These are phyloP conservation scores for Exophiala sp. DNA, from an alignment of 2,329 filamentous ascomycete species.

Conservation along the genomic window DNA sequence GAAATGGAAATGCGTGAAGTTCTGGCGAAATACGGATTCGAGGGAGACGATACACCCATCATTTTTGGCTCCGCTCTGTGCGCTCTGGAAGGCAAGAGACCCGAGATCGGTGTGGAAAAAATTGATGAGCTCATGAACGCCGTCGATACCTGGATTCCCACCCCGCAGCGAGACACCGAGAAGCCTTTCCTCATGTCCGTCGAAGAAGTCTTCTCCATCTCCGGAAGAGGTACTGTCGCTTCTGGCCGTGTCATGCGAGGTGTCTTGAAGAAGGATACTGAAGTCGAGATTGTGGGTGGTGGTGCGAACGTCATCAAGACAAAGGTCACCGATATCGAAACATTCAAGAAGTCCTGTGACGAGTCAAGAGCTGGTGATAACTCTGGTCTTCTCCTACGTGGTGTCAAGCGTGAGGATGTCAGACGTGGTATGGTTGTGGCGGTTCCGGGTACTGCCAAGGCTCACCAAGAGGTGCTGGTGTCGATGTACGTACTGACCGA, in stretches of 20 bases:
- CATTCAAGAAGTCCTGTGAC: conserved; percentile 99
- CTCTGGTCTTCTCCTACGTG: conserved; percentile 93
- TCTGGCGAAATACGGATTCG: conserved; percentile 86
- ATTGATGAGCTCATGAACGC: conserved; percentile 88
- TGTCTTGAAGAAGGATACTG: conserved; percentile 84
- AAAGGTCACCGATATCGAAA: conserved; percentile 99
- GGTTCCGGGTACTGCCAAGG: conserved; percentile 77
- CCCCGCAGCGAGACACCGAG: conserved; percentile 86
- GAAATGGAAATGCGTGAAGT: conserved; percentile 99
- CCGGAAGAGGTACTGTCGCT: conserved; percentile 92
- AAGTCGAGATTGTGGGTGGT: conserved; percentile 94
- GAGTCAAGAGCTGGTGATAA: conserved; percentile 96
- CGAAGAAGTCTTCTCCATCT: conserved; percentile 86
- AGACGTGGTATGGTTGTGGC: conserved; percentile 91
- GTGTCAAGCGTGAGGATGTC: conserved; percentile 93
- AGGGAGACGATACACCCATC: conserved; percentile 96
- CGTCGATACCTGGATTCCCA: conserved; percentile 95
- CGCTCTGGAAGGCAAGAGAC: conserved; percentile 79
- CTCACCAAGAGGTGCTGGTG: conserved; percentile 85
- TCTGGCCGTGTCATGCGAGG: conserved; percentile 98
- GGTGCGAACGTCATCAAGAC: conserved; percentile 81
- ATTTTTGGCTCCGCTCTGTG: conserved; percentile 95
- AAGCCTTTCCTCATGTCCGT: conserved; percentile 99
- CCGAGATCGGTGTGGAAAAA: conserved; percentile 81
- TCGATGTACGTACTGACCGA: conserved; percentile 97